A percentile compares a stretch with the other conserved stretches of the same genome.
These are phyloP conservation scores for Ceratobasidium sp. DNA, from an alignment of 1,284 basidiomycete species.

Conservation along the genomic window DNA sequence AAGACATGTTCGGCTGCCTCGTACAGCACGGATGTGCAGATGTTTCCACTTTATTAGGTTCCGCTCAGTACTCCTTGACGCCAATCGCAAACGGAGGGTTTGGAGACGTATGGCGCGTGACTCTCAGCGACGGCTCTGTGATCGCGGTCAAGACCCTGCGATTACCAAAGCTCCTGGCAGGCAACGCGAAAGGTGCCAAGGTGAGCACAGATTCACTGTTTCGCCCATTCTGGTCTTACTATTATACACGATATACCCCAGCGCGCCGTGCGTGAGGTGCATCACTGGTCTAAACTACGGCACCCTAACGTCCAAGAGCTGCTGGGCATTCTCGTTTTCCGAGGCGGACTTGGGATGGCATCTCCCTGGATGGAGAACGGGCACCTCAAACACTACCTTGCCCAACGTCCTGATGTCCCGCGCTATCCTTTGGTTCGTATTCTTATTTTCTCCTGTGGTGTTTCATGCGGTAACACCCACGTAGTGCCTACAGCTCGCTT, in stretches of 20 bases:
- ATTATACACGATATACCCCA: neutral
- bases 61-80: too few relatives aligned
- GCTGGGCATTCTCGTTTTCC: neutral
- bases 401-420: neutral
- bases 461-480: neutral
- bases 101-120: too few relatives aligned
- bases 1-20: too few relatives aligned
- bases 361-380: neutral
- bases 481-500: neutral
- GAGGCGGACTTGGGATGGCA: neutral
- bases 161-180: too few relatives aligned
- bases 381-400: neutral
- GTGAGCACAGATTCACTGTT: too few relatives aligned
- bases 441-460: neutral
- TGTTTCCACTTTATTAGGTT: too few relatives aligned
- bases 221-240: too few relatives aligned
- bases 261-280: neutral
- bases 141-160: too few relatives aligned
- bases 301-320: neutral
- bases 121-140: too few relatives aligned
- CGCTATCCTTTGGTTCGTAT: neutral
- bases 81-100: too few relatives aligned
- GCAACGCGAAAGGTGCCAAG: too few relatives aligned
- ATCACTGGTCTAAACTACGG: neutral
- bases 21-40: too few relatives aligned